Conservation (phyloP, 1,139 yeast species). For the Nakaseomyces sp. region DNA sequence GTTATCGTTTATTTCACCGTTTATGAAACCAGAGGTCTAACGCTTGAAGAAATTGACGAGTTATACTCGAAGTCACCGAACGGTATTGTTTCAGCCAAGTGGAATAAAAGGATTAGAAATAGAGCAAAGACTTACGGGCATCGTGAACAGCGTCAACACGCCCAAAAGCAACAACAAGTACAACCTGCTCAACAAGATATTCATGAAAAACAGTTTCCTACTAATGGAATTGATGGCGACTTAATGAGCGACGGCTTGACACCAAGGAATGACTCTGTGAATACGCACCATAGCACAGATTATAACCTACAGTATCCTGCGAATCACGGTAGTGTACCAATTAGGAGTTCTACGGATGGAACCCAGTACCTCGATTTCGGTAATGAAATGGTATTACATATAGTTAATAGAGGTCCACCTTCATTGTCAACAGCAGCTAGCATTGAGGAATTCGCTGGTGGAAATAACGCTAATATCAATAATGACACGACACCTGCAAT, state of each 20-base stretch:
- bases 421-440: constrained; percentile 25
- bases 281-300: constrained; percentile 2
- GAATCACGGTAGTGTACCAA: background rate
- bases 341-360: constrained; percentile 4
- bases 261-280: constrained; percentile 4
- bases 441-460: constrained; percentile 8
- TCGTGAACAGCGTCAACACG: background rate
- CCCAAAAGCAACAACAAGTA: background rate
- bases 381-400: constrained; percentile 28
- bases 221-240: background rate
- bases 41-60: constrained; percentile 69
- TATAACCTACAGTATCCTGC: background rate
- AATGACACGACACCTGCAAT: background rate
- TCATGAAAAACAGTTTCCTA: background rate
- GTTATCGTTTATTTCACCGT: constrained; percentile 53
- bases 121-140: constrained; percentile 5
- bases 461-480: too few species aligned
- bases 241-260: constrained; percentile 5
- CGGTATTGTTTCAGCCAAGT: constrained; percentile 29
- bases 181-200: background rate
- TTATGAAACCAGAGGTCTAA: constrained; percentile 67
- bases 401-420: constrained; percentile 29
- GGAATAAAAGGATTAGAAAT: constrained; percentile 24
- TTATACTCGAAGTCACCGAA: constrained; percentile 41
- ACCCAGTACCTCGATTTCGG: constrained; percentile 26